phyloP scores from a whole-genome alignment of 2,329 filamentous ascomycete species.

The Orbilia oligospora region DNA sequence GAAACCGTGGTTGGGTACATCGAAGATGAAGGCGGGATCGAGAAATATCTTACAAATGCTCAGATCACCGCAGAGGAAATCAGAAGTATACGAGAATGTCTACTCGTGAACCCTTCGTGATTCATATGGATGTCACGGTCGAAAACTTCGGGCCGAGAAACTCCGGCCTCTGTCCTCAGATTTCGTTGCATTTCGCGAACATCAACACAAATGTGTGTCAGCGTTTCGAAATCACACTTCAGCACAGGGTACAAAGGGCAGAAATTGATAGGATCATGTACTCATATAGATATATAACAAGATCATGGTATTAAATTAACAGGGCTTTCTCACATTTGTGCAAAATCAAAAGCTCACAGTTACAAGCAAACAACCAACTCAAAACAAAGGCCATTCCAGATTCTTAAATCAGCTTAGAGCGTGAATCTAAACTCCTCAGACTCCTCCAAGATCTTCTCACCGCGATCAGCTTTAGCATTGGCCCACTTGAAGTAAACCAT shows the following conservation, averaged over 20 bases:
- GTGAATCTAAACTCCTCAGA: slow-evolving; percentile 53
- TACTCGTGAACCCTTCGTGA: slow-evolving; percentile 27
- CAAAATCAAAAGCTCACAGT: not conserved
- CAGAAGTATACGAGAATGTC: slow-evolving; percentile 19
- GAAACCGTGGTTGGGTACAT: slow-evolving; percentile 73
- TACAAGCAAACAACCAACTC: not conserved
- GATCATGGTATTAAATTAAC: not conserved
- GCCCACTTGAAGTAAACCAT: slow-evolving; percentile 48
- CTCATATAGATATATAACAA: not conserved
- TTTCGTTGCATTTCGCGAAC: not conserved
- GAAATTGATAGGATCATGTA: slow-evolving; percentile 11
- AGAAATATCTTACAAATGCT: slow-evolving; percentile 76
- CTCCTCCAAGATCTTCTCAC: slow-evolving; percentile 45
- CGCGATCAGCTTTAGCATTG: slow-evolving; percentile 36
- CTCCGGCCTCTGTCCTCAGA: not conserved
- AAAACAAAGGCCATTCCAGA: not conserved
- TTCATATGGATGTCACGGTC: not conserved
- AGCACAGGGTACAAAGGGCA: not conserved
- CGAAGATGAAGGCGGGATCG: slow-evolving; percentile 76
- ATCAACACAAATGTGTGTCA: not conserved
- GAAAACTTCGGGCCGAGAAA: not conserved
- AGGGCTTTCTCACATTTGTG: not conserved
- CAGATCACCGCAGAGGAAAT: slow-evolving; percentile 69
- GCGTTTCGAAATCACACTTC: too few relatives aligned
- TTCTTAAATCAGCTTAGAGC: slow-evolving; percentile 17